Evolutionary conservation across 2,329 filamentous ascomycete species (phyloP).

Genomic region (Aspergillus sojae): DNA sequence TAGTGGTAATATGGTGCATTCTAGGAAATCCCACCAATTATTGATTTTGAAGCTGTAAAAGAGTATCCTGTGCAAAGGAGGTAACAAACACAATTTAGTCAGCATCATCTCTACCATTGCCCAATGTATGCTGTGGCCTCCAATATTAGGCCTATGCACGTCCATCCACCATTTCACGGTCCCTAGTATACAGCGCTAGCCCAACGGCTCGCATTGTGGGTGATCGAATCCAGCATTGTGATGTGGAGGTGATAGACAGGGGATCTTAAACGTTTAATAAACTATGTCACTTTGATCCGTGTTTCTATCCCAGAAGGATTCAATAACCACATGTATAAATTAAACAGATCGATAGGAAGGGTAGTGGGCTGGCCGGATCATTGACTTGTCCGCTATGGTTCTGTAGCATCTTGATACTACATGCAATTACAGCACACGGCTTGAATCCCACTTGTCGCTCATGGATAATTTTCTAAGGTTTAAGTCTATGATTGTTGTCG

Average conservation of each 20-base stretch:
- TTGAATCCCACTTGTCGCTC: not conserved
- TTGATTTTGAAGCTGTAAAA: too few relatives aligned
- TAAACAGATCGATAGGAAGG: not conserved
- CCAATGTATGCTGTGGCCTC: too few relatives aligned
- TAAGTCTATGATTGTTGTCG: not conserved
- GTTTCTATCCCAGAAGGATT: not conserved
- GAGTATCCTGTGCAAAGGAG: too few relatives aligned
- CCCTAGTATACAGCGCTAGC: not conserved
- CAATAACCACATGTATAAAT: not conserved
- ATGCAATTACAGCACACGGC: not conserved
- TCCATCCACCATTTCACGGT: not conserved
- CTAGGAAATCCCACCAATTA: too few relatives aligned
- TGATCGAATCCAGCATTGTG: not conserved
- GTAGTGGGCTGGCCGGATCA: not conserved
- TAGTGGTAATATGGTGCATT: too few relatives aligned
- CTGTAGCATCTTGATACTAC: not conserved
- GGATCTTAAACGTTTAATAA: not conserved
- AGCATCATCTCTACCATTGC: too few relatives aligned
- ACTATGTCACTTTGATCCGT: not conserved
- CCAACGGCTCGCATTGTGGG: not conserved
- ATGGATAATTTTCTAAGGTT: too few relatives aligned
- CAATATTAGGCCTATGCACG: too few relatives aligned
- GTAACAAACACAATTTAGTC: too few relatives aligned
- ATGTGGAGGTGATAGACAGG: not conserved
- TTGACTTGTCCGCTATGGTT: too few relatives aligned